Base-by-base conservation (phyloP, 441 rosid species). In the Pelargonium citronellum region DNA sequence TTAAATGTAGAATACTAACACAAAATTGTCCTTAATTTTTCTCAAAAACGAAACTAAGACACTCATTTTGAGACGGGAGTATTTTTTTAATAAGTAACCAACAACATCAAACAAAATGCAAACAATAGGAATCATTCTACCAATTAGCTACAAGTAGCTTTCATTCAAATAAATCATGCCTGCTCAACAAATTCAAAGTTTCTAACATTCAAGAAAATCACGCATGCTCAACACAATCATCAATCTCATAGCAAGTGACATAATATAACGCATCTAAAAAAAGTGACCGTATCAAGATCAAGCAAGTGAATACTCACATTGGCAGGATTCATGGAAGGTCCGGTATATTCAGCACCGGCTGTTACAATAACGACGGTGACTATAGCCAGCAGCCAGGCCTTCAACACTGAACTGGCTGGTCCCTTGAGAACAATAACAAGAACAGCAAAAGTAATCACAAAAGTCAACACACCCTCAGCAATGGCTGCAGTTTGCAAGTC, bases 401-500 rank as follows among this genome's bases (percentile, higher is more conserved):
- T 83, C 53, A 83, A 61, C 3, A 92, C 60, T 1, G 71, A 16
- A 71, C 68, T 87, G 1, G 77, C 80, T 30, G 97, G 92, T 74
- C 96, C 97, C 75, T 67, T 87, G 22, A 92, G 77, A 64, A 92
- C 73, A 53, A 92, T 85, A 1, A 84, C 68, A 67, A 92, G 87
- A 61, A 82, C 92, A 19, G 74, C 77, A 71, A 90, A 88, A 39
- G 80, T 88, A 66, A 88, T 88, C 49, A 81, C 4, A 70, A 92
- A 90, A 43, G 92, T 87, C 83, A 92, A 79, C 34, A 88, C 70
- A 24, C 91, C 90, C 84, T 92, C 96, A 2, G 89, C 85, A 71
- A 90, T 74, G 62, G 96, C 97, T 73, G 92, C 95, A 27, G 81
- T 79, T 62, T 88, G 92, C 82, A 82, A 75, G 73, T 87, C 91